Base-by-base conservation (phyloP, 805 yeast genomes). In the Wickerhamomyces tratensis region DNA sequence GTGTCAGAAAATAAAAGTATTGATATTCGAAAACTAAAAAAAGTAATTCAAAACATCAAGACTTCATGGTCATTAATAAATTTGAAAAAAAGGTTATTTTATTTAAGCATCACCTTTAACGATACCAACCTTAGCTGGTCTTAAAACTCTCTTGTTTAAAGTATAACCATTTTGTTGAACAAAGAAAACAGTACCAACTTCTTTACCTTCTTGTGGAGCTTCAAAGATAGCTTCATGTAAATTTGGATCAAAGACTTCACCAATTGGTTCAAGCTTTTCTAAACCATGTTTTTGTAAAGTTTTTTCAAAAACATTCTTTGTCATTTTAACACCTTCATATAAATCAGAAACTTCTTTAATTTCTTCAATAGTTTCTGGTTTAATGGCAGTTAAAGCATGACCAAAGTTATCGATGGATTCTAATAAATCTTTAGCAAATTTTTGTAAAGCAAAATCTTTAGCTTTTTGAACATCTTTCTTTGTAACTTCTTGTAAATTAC, bases 91-190 rank as follows among this genome's bases (percentile, higher is more conserved):
- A 20, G 20, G 4, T 20, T 20, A 20, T 2, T 20, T 2, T 20
- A 20, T 11, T 14, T 33, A 33, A 36, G 68, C 70, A 12, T 56
- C 53, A 42, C 64, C 76, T 68, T 83, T 86, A 51, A 88, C 96
- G 57, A 88, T 77, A 53, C 97, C 97, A 51, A 88, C 97, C 72
- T 88, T 88, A 45, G 97, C 96, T 31, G 97, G 95, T 67, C 97
- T 78, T 60, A 88, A 73, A 33, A 88, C 95, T 61, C 97, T 77
- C 54, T 82, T 78, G 67, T 87, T 87, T 57, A 87, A 72, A 46
- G 82, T 79, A 68, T 81, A 88, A 37, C 97, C 97, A 25, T 82
- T 74, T 67, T 85, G 96, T 68, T 88, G 96, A 46, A 89, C 96
- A 57, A 77, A 86, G 78, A 89, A 84, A 45, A 88, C 86, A 27